These are phyloP conservation scores for Beta vulgaris DNA, from an alignment of 148 eudicot genomes.

Conservation along the genomic window DNA sequence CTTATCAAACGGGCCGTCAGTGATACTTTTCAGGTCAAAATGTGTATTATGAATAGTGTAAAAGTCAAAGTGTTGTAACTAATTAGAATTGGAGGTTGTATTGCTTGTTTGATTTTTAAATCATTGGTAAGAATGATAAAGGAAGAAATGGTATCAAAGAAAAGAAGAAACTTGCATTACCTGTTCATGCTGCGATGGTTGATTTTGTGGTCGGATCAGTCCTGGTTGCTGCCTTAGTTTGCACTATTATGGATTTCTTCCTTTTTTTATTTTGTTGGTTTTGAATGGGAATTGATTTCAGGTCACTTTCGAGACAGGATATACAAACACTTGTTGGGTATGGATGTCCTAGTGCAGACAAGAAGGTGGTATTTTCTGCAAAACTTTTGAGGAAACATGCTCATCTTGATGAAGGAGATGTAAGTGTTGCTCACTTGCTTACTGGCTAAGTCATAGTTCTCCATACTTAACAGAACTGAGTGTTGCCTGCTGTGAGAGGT, in stretches of 20 bases:
- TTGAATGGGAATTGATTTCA: conserved; percentile 50
- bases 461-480: neutral
- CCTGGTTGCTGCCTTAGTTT: neutral
- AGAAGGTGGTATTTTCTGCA: conserved; percentile 76
- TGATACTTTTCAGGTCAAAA: too few species aligned
- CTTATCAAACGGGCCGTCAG: too few species aligned
- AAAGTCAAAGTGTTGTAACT: too few species aligned
- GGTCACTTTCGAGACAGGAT: conserved; percentile 89
- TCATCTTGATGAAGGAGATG: conserved; percentile 99
- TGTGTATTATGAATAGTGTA: too few species aligned
- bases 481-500: neutral
- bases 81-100: too few species aligned
- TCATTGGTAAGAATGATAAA: too few species aligned
- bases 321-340: conserved; percentile 85
- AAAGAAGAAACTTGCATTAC: too few species aligned
- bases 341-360: conserved; percentile 90
- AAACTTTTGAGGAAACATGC: conserved; percentile 79
- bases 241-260: conserved; percentile 3
- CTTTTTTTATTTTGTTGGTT: conserved; percentile 7
- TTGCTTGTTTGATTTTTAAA: too few species aligned
- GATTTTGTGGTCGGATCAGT: too few species aligned
- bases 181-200: too few species aligned
- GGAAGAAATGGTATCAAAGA: too few species aligned
- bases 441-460: neutral
- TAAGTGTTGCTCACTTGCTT: conserved; percentile 41